Base-by-base conservation (phyloP, 116 monocot species). In the Posidonia oceanica region DNA sequence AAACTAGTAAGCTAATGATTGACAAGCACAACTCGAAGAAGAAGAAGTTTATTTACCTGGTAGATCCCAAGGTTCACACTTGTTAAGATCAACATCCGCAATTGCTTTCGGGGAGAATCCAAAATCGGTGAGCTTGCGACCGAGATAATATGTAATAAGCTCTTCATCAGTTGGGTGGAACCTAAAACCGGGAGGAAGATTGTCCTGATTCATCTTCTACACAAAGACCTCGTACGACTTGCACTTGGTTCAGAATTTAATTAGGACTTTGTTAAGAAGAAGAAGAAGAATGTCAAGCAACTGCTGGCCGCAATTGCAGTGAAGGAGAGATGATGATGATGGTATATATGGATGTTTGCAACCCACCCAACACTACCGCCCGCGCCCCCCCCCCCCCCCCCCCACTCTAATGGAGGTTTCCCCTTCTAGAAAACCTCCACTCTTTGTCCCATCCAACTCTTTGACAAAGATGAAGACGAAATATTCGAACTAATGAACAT, bases 11-110 rank as follows among this genome's bases (percentile, higher is more conserved):
- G 20, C 8, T 16, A 18, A 65, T 51, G 60, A 42, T 17, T 54
- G 36, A 69, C n/a, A 21, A 69, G 22, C 7, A 23, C 7, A 37
- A 23, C 7, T 13, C 40, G n/a, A 59, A 36, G 29, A 15, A 57
- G 22, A 0, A 70, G 11, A 1, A 56, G 17, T 22, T 2, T 18
- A n/a, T 29, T 11, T 62, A 80, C 84, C 77, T 20, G 84, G 84
- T 3, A 84, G 76, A 40, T 84, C 84, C 84, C 84, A 84, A 44
- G 84, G 84, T 44, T 84, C 84, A 54, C 74, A 84, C 61, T 77
- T 80, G 70, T 84, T 84, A 68, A 84, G 80, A 70, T 84, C 74
- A 23, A 84, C 84, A 63, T 80, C 84, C 6, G 84, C 70, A 61
- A 84, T 80, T 21, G 84, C 84, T 4, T 61, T 63, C 0, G 80